Base-by-base conservation (phyloP, 352 stramenopile species). In the Phytophthora fragariae region DNA sequence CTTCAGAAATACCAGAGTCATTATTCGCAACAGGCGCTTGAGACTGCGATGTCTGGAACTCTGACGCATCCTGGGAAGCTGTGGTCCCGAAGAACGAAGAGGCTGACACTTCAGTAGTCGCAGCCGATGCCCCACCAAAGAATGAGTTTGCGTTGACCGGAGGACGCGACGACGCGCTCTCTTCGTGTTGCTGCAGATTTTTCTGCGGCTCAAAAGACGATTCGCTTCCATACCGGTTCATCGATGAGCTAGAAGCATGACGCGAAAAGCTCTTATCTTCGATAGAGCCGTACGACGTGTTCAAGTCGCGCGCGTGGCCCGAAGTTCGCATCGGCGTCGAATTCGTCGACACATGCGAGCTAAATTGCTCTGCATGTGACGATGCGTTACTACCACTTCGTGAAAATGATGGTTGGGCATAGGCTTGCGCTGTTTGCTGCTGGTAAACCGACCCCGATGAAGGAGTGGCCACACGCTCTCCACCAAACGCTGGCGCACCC, bases 321-420 rank as follows among this genome's bases (percentile, higher is more conserved):
- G 53, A 56, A 61, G 65, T 31, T 56, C 39, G 70, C 14, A 47
- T 73, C 31, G 62, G 37, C 10, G 65, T 60, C 33, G 52, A 44
- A 37, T 47, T 60, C 62, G 71, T 17, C 33, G 46, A 10, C 15
- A 54, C 19, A 31, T 71, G 59, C 15, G 53, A 24, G 62, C 47
- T 27, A 39, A 76, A 62, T 29, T 77, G 76, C 12, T 86, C 73
- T 29, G 59, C 62, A 68, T 80, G 70, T 12, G 76, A 83, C 50
- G 78, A 86, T 19, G 69, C 57, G 33, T 83, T 82, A 60, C 78
- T 90, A 24, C 44, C 65, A 67, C 55, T 75, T 5, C 73, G 73
- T 39, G 72, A 77, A 68, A 86, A 71, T 37, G 73, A 75, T 46
- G 74, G 68, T 53, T 75, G 72, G 19, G 59, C 17, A n/a, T 73